Evolutionary conservation across 208 protist species (phyloP).

Genomic region (Acanthamoeba lugdunensis): DNA sequence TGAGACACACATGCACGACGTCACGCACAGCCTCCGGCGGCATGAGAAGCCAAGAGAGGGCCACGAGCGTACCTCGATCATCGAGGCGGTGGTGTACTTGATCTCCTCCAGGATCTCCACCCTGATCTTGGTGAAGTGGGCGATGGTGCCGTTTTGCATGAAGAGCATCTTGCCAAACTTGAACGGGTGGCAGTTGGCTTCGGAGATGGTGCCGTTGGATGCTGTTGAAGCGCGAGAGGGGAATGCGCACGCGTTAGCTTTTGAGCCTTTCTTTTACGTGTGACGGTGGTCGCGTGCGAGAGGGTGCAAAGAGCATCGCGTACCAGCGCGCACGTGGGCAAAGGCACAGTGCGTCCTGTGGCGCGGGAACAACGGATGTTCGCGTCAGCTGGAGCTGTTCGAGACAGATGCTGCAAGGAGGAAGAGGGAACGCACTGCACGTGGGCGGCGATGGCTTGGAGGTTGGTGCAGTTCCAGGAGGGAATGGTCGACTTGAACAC

Average conservation of each 20-base stretch:
- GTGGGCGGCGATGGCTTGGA: slow-evolving; percentile 37
- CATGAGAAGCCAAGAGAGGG: background rate
- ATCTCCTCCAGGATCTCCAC: slow-evolving; percentile 29
- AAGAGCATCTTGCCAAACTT: slow-evolving; percentile 68
- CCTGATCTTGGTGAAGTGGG: slow-evolving; percentile 54
- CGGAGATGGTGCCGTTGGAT: slow-evolving; percentile 50
- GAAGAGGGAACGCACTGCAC: slow-evolving; percentile 24
- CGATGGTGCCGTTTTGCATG: slow-evolving; percentile 67
- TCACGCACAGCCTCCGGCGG: background rate
- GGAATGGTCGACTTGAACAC: slow-evolving; percentile 62
- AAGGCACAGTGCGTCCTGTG: slow-evolving; percentile 48
- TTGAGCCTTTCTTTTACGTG: too few species aligned
- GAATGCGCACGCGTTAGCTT: background rate
- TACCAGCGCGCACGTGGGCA: slow-evolving; percentile 63
- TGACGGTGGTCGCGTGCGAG: background rate
- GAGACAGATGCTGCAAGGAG: background rate
- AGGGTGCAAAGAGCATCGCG: background rate
- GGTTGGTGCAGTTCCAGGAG: slow-evolving; percentile 65
- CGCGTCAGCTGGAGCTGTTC: background rate
- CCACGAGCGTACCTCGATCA: slow-evolving; percentile 3
- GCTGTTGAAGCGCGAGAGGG: background rate
- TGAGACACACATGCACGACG: background rate
- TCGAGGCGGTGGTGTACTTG: slow-evolving; percentile 51
- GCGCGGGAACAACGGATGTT: background rate
- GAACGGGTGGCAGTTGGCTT: slow-evolving; percentile 66